These are phyloP conservation scores for Diplogelasinospora grovesii DNA, from an alignment of 495 filamentous ascomycete species.

Conservation along the genomic window DNA sequence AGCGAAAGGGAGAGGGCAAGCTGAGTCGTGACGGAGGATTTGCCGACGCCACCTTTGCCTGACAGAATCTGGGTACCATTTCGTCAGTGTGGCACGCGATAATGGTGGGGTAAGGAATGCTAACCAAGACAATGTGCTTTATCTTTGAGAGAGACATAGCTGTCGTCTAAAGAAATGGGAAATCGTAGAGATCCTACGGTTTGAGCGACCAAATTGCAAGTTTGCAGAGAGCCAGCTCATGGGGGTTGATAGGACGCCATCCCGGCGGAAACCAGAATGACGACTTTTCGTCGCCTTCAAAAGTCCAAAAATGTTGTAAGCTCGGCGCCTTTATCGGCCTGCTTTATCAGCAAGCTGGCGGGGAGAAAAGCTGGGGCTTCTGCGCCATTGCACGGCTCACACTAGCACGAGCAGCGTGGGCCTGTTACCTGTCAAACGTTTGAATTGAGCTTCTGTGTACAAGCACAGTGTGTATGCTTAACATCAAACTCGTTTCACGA, in stretches of 20 bases:
- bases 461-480: no score
- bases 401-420: no score
- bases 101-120: constrained; percentile 9
- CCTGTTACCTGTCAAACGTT: no score
- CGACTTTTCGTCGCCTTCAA: background rate
- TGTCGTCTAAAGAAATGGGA: background rate
- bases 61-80: constrained; percentile 66
- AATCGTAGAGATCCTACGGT: background rate
- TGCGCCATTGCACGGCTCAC: no score
- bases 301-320: background rate
- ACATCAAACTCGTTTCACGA: no score
- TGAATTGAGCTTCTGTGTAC: no score
- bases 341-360: constrained; percentile 30
- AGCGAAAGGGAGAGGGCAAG: constrained; percentile 85
- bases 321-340: constrained; percentile 18
- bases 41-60: constrained; percentile 95
- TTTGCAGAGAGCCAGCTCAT: constrained; percentile 1
- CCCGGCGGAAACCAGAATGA: background rate
- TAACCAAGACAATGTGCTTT: constrained; percentile 55
- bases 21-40: constrained; percentile 94
- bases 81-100: background rate
- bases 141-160: constrained; percentile 52
- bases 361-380: no score
- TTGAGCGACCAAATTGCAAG: no score
- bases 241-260: constrained; percentile 13